Conservation (phyloP, 345 rosid genomes). For the Adansonia digitata region DNA sequence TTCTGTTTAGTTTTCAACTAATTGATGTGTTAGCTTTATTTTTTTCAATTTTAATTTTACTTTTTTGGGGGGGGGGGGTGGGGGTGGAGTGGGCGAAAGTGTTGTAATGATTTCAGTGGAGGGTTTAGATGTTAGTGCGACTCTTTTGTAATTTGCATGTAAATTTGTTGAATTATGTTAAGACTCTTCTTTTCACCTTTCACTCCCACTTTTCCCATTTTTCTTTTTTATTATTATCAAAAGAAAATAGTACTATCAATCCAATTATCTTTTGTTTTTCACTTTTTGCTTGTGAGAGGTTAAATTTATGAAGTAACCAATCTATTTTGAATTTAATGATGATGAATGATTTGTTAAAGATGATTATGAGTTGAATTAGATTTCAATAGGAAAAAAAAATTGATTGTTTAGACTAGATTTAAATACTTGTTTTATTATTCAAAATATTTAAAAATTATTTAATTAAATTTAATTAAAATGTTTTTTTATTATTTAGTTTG, state of each 20-base stretch:
- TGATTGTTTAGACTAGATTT: too few relatives aligned
- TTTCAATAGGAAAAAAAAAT: too few relatives aligned
- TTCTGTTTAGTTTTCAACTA: slow-evolving; percentile 20
- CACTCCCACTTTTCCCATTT: neutral
- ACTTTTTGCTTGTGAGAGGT: too few relatives aligned
- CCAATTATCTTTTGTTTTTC: too few relatives aligned
- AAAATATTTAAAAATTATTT: too few relatives aligned
- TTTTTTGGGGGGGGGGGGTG: neutral
- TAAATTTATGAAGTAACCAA: too few relatives aligned
- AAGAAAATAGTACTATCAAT: neutral
- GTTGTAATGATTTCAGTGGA: slow-evolving; percentile 3
- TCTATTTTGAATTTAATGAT: neutral
- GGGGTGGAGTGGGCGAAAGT: too few relatives aligned
- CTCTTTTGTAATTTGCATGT: slow-evolving; percentile 37
- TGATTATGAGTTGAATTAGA: too few relatives aligned
- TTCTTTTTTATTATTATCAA: neutral
- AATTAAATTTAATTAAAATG: too few relatives aligned
- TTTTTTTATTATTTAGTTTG: too few relatives aligned
- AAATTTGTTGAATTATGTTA: slow-evolving; percentile 25
- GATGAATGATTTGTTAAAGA: neutral
- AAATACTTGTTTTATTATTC: too few relatives aligned
- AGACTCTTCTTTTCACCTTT: slow-evolving; percentile 15
- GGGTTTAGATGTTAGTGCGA: slow-evolving; percentile 8
- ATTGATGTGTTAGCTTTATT: slow-evolving; percentile 19
- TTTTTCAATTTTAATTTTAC: neutral